Percentiles rank a stretch among this genome's conserved stretches.
Conservation (phyloP, 768 basidiomycete genomes). For the Postia placenta region DNA sequence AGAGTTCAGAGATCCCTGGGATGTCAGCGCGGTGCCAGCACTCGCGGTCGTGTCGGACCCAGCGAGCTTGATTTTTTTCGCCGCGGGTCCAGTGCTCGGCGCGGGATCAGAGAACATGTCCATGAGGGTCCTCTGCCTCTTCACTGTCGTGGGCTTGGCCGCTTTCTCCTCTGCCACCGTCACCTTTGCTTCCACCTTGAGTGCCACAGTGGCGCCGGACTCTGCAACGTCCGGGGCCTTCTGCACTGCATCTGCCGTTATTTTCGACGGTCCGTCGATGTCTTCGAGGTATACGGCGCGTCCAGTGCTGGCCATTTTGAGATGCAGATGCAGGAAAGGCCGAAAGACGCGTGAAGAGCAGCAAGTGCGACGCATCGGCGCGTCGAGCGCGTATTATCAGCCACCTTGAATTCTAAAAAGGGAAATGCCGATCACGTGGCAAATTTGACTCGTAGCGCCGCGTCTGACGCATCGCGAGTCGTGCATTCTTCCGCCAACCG, state of each 20-base stretch:
- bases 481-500: too few species aligned
- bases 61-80: conserved; percentile 45
- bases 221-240: conserved; percentile 5
- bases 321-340: background rate
- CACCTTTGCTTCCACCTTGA: background rate
- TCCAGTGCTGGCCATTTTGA: conserved; percentile 8
- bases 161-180: conserved; percentile 8
- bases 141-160: conserved; percentile 21
- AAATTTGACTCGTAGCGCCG: too few species aligned
- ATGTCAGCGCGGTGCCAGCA: conserved; percentile 4
- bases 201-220: background rate
- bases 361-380: conserved; percentile 9
- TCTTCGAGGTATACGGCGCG: conserved; percentile 30
- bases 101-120: conserved; percentile 51
- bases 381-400: conserved; percentile 4
- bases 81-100: conserved; percentile 22
- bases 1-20: conserved; percentile 42
- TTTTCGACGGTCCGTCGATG: conserved; percentile 15
- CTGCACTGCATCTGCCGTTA: background rate
- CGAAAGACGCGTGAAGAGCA: conserved; percentile 6
- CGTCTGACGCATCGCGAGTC: too few species aligned
- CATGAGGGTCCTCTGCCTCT: conserved; percentile 58
- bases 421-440: too few species aligned
- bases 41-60: conserved; percentile 17
- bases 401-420: too few species aligned